Percentiles rank a stretch among this genome's conserved stretches.
phyloP scores from a whole-genome alignment of 2,329 filamentous ascomycete species.

The Talaromyces sp. region DNA sequence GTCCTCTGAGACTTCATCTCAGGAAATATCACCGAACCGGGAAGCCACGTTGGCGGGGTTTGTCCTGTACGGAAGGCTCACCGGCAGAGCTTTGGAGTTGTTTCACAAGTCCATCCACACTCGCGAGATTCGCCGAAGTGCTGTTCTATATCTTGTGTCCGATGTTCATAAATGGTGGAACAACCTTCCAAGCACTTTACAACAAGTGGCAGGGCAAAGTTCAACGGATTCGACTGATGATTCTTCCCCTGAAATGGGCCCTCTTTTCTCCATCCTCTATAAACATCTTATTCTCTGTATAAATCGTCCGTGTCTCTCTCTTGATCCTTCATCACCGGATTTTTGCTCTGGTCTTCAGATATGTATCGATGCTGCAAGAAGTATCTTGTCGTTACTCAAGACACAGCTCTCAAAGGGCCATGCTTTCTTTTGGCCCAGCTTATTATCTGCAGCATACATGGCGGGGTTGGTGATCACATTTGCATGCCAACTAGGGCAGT shows the following conservation, averaged over 20 bases:
- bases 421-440: slow-evolving; percentile 37
- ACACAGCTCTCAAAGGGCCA: slow-evolving; percentile 29
- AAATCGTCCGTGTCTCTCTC: slow-evolving; percentile 36
- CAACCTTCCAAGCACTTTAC: slow-evolving; percentile 29
- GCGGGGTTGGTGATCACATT: slow-evolving; percentile 38
- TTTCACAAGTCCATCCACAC: slow-evolving; percentile 41
- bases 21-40: slow-evolving; percentile 16
- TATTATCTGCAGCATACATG: slow-evolving; percentile 40
- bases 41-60: slow-evolving; percentile 36
- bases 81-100: slow-evolving; percentile 37
- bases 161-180: slow-evolving; percentile 43
- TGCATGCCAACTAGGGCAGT: slow-evolving; percentile 38
- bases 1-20: background rate
- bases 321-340: slow-evolving; percentile 33
- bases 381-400: slow-evolving; percentile 33
- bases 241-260: slow-evolving; percentile 28
- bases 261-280: slow-evolving; percentile 40
- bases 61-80: slow-evolving; percentile 37
- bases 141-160: slow-evolving; percentile 35
- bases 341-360: slow-evolving; percentile 39
- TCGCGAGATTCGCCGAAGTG: slow-evolving; percentile 34
- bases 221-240: slow-evolving; percentile 7
- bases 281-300: slow-evolving; percentile 39
- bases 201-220: slow-evolving; percentile 17
- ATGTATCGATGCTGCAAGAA: slow-evolving; percentile 37